Percentiles rank a stretch among this genome's conserved stretches.
These are phyloP conservation scores for Russula emetica DNA, from an alignment of 768 basidiomycete species.

Conservation along the genomic window DNA sequence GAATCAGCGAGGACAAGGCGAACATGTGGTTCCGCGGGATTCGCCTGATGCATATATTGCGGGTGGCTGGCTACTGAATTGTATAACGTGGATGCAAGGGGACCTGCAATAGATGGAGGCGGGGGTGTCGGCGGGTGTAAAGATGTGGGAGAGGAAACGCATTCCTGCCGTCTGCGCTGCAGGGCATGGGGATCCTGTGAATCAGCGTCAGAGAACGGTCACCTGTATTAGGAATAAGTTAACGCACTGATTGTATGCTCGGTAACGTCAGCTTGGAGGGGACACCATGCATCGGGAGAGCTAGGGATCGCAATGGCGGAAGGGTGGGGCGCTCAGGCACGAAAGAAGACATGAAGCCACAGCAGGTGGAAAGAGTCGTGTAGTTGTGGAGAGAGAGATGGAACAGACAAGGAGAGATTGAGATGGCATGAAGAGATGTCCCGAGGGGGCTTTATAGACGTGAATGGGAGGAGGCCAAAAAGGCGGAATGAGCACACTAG, in stretches of 20 bases:
- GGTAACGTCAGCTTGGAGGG: conserved; percentile 17
- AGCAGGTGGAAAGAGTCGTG: neutral
- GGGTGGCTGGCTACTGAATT: conserved; percentile 12
- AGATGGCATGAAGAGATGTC: neutral
- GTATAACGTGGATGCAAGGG: conserved; percentile 19
- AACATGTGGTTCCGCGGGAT: conserved; percentile 14
- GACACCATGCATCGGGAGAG: conserved; percentile 23
- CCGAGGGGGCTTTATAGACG: conserved; percentile 20
- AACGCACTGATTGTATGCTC: conserved; percentile 11
- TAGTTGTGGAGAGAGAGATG: conserved; percentile 3
- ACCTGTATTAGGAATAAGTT: neutral
- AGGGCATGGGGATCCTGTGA: conserved; percentile 16
- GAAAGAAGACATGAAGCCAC: conserved; percentile 15
- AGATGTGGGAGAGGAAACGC: conserved; percentile 28
- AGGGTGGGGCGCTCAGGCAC: conserved; percentile 26
- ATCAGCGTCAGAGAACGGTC: neutral
- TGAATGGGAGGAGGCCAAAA: neutral
- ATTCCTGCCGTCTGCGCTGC: conserved; percentile 19
- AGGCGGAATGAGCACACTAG: neutral
- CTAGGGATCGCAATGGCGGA: conserved; percentile 24
- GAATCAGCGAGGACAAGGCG: conserved; percentile 29
- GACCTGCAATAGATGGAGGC: conserved; percentile 22
- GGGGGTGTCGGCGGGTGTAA: conserved; percentile 16
- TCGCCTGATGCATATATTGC: conserved; percentile 4
- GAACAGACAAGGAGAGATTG: conserved; percentile 5